Conservation (phyloP, 2,329 filamentous ascomycete species). For the Neobulgaria alba region DNA sequence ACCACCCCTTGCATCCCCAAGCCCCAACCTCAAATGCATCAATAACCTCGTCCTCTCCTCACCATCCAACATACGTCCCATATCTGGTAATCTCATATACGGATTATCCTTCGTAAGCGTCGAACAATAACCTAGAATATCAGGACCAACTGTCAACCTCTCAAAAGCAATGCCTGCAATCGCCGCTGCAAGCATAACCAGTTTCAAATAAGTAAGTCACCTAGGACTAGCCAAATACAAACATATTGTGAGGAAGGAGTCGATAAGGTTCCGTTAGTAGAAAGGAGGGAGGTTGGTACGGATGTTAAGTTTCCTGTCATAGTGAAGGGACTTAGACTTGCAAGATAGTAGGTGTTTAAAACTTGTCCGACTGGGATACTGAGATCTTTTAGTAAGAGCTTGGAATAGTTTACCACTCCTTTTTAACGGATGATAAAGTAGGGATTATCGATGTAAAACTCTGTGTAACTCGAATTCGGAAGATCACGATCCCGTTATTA, state of each 20-base stretch:
- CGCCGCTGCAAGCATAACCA: slow-evolving; percentile 9
- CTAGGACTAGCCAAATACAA: no score
- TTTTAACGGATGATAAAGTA: no score
- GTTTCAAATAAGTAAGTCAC: no score
- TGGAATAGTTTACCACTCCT: slow-evolving; percentile 1
- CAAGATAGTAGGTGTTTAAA: neutral
- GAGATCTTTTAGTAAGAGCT: neutral
- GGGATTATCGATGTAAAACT: slow-evolving; percentile 13
- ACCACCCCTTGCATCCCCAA: slow-evolving; percentile 18
- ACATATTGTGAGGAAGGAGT: neutral
- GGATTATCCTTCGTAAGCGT: slow-evolving; percentile 8
- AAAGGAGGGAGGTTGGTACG: slow-evolving; percentile 1
- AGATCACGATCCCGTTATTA: slow-evolving; percentile 15
- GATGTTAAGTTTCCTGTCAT: slow-evolving; percentile 1
- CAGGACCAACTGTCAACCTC: slow-evolving; percentile 3
- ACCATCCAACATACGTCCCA: slow-evolving; percentile 10
- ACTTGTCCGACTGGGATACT: neutral
- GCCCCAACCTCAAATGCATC: slow-evolving; percentile 9
- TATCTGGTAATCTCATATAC: slow-evolving; percentile 10
- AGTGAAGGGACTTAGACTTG: neutral
- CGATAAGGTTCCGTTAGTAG: slow-evolving; percentile 7
- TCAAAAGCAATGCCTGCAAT: slow-evolving; percentile 9
- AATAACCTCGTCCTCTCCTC: slow-evolving; percentile 7
- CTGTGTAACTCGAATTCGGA: slow-evolving; percentile 12
- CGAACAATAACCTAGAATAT: slow-evolving; percentile 14